Base-by-base conservation (phyloP, 1,139 yeast species). In the Yamadazyma kanchanaburiensis region DNA sequence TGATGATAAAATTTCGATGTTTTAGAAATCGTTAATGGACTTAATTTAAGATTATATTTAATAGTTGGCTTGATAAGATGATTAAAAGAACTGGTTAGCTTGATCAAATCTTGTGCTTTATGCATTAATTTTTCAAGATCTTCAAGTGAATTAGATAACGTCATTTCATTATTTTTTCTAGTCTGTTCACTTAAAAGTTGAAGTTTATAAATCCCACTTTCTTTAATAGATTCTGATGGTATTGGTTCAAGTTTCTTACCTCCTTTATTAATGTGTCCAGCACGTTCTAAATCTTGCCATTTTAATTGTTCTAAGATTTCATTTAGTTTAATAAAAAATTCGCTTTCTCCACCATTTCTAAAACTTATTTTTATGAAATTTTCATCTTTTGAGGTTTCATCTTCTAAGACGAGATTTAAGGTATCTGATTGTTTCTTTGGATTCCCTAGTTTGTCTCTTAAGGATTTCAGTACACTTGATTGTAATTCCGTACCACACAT, bases 81-180 rank as follows among this genome's bases (percentile, higher is more conserved):
- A 43, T 71, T 64, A 53, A 76, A 69, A 25, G 74, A 58, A 28
- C 68, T 63, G 15, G 81, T 54, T 19, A 88, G 55, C 26, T 67
- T 63, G 25, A 81, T 74, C 28, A 89, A 70, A 34, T 88, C 94
- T 44, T 77, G 77, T 1, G 89, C 94, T 39, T 84, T 74, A 15
- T 77, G 70, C 81, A 87, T 80, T 30, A 89, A 61, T 26, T 82
- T 81, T 39, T 82, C 82, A 27, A 89, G 58, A 52, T 87, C 96
- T 32, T 80, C 83, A 24, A 89, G 58, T 0, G 96, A 88, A 20
- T 74, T 70, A 21, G 77, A 73, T 31, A 88, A 61, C 0, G 88
- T 68, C 13, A 68, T 51, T 35, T 84, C 86, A 39, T 81, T 83
- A 30, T 74, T 71, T 33, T 70, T 64, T 7, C 84, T 60, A 43